Evolutionary conservation across 495 filamentous ascomycete species (phyloP).

Genomic region (Astrothelium subdiscretum): DNA sequence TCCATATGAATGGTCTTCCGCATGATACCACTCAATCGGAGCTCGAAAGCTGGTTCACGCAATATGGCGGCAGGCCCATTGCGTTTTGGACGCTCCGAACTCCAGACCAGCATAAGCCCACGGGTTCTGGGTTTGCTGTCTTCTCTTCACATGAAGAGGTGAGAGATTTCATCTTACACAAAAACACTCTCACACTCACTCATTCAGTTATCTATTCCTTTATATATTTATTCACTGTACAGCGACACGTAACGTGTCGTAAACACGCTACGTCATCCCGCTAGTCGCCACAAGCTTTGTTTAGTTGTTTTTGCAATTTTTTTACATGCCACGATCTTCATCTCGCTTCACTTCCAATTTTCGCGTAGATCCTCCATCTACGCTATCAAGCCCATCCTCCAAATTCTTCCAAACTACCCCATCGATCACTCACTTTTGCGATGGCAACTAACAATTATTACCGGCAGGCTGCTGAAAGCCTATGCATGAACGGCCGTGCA

Average conservation of each 20-base stretch:
- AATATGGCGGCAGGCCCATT: slow-evolving; percentile 96
- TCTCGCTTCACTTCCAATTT: neutral
- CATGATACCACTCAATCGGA: slow-evolving; percentile 98
- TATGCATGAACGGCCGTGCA: slow-evolving; percentile 98
- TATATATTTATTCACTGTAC: too few relatives aligned
- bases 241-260: too few relatives aligned
- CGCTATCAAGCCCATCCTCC: neutral
- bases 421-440: neutral
- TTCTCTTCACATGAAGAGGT: slow-evolving; percentile 99
- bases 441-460: neutral
- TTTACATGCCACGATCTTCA: neutral
- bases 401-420: neutral
- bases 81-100: slow-evolving; percentile 98
- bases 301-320: slow-evolving; percentile 3
- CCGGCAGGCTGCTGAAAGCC: slow-evolving; percentile 62
- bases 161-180: slow-evolving; percentile 29
- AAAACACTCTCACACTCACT: slow-evolving; percentile 4
- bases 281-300: neutral
- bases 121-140: slow-evolving; percentile 91
- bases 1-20: slow-evolving; percentile 92
- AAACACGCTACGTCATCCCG: neutral
- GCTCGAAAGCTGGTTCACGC: slow-evolving; percentile 97
- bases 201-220: neutral
- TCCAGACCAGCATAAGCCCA: slow-evolving; percentile 97
- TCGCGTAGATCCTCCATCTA: neutral